Evolutionary conservation across 2,329 filamentous ascomycete genomes (phyloP).

Genomic region (Pseudogymnoascus sp.): DNA sequence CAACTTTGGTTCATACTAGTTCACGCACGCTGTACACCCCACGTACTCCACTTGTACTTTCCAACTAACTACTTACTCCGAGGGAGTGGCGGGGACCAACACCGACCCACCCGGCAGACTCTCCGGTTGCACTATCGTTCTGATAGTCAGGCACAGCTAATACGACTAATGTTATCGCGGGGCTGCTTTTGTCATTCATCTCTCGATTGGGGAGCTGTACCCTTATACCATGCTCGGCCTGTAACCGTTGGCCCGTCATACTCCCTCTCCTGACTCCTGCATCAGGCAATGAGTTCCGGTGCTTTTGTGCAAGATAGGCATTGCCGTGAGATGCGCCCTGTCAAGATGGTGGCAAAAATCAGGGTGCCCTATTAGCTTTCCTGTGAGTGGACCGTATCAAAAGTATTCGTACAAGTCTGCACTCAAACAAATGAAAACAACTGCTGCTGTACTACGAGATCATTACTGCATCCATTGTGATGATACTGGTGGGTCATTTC

Average conservation of each 20-base stretch:
- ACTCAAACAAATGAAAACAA: no score
- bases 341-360: background rate
- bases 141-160: background rate
- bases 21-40: background rate
- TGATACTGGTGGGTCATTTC: background rate
- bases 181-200: background rate
- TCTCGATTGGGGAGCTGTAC: background rate
- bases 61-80: background rate
- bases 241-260: constrained; percentile 4
- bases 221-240: background rate
- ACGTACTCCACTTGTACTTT: background rate
- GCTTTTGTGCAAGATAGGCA: background rate
- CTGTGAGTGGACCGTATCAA: background rate
- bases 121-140: background rate
- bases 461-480: background rate
- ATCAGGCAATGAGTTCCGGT: background rate
- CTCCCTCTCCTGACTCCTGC: background rate
- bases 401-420: no score
- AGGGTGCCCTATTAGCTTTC: background rate
- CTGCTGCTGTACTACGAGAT: no score
- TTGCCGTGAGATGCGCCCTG: background rate
- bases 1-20: background rate
- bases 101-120: background rate
- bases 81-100: background rate
- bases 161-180: background rate